These are phyloP conservation scores for Zanthoxylum bungeanum DNA, from an alignment of 345 rosid genomes.

Conservation along the genomic window DNA sequence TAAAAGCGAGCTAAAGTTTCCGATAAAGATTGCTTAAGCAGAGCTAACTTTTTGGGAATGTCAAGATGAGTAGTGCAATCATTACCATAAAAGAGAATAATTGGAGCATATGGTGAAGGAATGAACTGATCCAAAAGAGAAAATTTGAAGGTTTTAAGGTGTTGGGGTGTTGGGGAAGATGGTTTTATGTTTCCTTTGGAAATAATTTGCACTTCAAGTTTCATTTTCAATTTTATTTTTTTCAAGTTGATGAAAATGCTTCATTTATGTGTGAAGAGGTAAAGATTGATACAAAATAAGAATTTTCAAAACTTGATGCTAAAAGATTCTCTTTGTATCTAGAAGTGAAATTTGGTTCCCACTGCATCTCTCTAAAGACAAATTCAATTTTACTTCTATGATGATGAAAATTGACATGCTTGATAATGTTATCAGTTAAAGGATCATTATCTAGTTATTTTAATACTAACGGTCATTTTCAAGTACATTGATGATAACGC, in stretches of 20 bases:
- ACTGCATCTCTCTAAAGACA: too few relatives aligned
- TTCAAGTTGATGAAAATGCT: not conserved
- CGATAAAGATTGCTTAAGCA: conserved; percentile 34
- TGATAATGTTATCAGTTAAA: not conserved
- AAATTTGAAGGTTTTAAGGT: too few relatives aligned
- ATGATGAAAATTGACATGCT: not conserved
- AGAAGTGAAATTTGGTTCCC: not conserved
- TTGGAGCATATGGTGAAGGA: conserved; percentile 22
- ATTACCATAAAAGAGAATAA: conserved; percentile 31
- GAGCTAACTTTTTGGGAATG: not conserved
- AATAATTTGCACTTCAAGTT: conserved; percentile 33
- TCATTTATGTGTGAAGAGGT: not conserved
- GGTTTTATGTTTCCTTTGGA: conserved; percentile 37
- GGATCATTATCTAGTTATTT: not conserved
- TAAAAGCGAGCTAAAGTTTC: conserved; percentile 28
- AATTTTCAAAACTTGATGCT: not conserved
- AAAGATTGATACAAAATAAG: not conserved
- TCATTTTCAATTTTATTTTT: not conserved
- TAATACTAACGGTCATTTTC: not conserved
- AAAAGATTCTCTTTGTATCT: conserved; percentile 1
- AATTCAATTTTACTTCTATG: too few relatives aligned
- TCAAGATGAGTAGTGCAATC: not conserved
- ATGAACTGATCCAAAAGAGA: conserved; percentile 43
- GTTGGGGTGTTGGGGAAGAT: conserved; percentile 35
- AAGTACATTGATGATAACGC: too few relatives aligned